phyloP scores from a whole-genome alignment of 2,329 filamentous ascomycete species.

The Penicillium frequentans region DNA sequence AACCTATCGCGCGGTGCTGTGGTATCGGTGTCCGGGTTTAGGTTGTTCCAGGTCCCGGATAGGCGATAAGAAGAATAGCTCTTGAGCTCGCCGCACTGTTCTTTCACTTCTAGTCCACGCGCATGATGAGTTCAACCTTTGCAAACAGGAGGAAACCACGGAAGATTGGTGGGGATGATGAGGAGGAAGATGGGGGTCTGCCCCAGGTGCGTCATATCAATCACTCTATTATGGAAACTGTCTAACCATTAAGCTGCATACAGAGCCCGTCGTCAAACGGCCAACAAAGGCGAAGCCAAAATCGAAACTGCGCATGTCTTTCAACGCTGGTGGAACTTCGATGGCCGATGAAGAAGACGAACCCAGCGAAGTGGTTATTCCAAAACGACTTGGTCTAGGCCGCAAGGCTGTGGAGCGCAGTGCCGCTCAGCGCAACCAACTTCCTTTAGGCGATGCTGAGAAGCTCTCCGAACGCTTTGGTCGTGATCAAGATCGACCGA shows the following conservation, averaged over 20 bases:
- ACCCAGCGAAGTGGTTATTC: conserved; percentile 54
- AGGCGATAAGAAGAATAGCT: conserved; percentile 22
- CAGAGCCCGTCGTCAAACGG: conserved; percentile 53
- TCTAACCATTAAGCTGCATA: conserved; percentile 1
- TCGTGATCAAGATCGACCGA: conserved; percentile 69
- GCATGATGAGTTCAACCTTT: conserved; percentile 57
- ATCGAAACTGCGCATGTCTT: conserved; percentile 73
- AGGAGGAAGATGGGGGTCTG: conserved; percentile 48
- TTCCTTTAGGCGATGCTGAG: conserved; percentile 48
- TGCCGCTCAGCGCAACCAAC: conserved; percentile 58
- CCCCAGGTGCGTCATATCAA: conserved; percentile 43
- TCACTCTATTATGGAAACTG: background rate
- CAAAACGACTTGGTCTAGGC: conserved; percentile 61
- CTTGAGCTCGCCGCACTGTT: conserved; percentile 1
- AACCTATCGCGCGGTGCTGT: conserved; percentile 26
- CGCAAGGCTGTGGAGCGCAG: conserved; percentile 67
- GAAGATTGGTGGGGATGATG: conserved; percentile 73
- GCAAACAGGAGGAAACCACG: conserved; percentile 66
- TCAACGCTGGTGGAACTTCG: conserved; percentile 62
- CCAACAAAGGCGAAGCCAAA: conserved; percentile 66
- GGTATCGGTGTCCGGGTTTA: conserved; percentile 37
- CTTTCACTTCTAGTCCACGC: background rate
- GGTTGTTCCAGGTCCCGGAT: conserved; percentile 28
- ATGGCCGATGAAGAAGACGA: conserved; percentile 57
- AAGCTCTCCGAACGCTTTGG: conserved; percentile 59